Percentiles rank a stretch among this genome's conserved stretches.
Conservation (phyloP, 805 yeast species). For the Candida argentea region DNA sequence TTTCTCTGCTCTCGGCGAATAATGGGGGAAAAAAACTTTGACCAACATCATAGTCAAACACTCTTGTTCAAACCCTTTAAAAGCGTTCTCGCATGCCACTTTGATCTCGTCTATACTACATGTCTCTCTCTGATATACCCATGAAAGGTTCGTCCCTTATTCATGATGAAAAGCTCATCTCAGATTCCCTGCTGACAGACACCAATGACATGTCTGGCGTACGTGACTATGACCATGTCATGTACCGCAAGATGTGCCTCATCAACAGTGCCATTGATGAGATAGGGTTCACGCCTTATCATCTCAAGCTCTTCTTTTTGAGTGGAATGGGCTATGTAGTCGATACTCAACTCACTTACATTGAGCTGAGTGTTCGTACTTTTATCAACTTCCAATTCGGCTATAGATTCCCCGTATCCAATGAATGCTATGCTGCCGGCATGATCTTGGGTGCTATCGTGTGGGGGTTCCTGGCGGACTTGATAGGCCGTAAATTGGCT, state of each 20-base stretch:
- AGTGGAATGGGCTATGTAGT: constrained; percentile 30
- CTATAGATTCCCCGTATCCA: constrained; percentile 31
- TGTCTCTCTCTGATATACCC: too few species aligned
- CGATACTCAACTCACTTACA: constrained; percentile 39
- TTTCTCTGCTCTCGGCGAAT: too few species aligned
- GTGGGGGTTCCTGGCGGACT: constrained; percentile 44
- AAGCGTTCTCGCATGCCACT: too few species aligned
- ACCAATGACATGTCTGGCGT: constrained; percentile 9
- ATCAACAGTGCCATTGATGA: constrained; percentile 24
- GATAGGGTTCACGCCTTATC: constrained; percentile 40
- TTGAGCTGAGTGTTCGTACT: constrained; percentile 37
- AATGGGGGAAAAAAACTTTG: too few species aligned
- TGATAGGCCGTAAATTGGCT: constrained; percentile 12
- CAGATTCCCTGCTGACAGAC: too few species aligned
- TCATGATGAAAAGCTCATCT: too few species aligned
- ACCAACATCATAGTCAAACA: too few species aligned
- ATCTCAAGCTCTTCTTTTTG: constrained; percentile 22
- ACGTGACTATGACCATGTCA: constrained; percentile 7
- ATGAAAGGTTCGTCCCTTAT: too few species aligned
- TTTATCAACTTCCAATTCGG: constrained; percentile 40
- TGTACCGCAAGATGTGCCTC: constrained; percentile 17
- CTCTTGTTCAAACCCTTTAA: too few species aligned
- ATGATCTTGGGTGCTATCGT: constrained; percentile 42
- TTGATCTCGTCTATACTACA: too few species aligned
- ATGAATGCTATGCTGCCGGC: constrained; percentile 27